Evolutionary conservation across 2,329 filamentous ascomycete species (phyloP).

Genomic region (Botryosphaeria dothidea): DNA sequence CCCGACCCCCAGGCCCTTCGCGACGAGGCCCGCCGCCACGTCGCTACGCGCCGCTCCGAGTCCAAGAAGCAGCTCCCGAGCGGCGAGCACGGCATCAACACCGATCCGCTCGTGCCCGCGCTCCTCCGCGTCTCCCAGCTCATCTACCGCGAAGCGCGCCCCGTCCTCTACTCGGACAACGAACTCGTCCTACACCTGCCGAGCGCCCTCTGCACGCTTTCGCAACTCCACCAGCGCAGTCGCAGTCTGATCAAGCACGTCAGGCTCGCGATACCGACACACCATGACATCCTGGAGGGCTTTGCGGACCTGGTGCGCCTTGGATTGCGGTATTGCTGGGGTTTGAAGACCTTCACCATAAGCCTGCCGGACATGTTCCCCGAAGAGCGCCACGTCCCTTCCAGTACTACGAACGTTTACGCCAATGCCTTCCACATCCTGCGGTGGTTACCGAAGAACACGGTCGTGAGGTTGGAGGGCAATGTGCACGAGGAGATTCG

Average conservation of each 20-base stretch:
- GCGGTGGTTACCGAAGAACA: slow-evolving; percentile 46
- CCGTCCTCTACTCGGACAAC: slow-evolving; percentile 43
- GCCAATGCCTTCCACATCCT: slow-evolving; percentile 51
- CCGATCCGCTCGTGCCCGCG: slow-evolving; percentile 39
- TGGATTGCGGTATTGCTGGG: slow-evolving; percentile 48
- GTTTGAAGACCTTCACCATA: slow-evolving; percentile 44
- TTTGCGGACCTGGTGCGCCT: slow-evolving; percentile 50
- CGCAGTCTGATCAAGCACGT: slow-evolving; percentile 46
- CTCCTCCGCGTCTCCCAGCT: slow-evolving; percentile 41
- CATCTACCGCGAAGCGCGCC: slow-evolving; percentile 44
- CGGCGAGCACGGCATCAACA: slow-evolving; percentile 7
- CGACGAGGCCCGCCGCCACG: neutral
- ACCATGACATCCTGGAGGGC: slow-evolving; percentile 49
- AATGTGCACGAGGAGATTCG: slow-evolving; percentile 41
- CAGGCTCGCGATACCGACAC: slow-evolving; percentile 45
- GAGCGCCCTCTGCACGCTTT: slow-evolving; percentile 40
- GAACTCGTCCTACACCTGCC: slow-evolving; percentile 41
- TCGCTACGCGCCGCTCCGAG: neutral
- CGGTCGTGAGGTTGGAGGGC: slow-evolving; percentile 42
- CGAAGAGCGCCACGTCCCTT: slow-evolving; percentile 25
- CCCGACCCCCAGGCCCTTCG: neutral
- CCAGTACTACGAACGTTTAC: slow-evolving; percentile 44
- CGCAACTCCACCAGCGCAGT: slow-evolving; percentile 43
- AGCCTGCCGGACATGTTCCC: slow-evolving; percentile 37
- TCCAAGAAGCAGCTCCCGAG: slow-evolving; percentile 22